Evolutionary conservation across 129 eudicot genomes (phyloP).

Genomic region (Chrysanthemum seticuspe): DNA sequence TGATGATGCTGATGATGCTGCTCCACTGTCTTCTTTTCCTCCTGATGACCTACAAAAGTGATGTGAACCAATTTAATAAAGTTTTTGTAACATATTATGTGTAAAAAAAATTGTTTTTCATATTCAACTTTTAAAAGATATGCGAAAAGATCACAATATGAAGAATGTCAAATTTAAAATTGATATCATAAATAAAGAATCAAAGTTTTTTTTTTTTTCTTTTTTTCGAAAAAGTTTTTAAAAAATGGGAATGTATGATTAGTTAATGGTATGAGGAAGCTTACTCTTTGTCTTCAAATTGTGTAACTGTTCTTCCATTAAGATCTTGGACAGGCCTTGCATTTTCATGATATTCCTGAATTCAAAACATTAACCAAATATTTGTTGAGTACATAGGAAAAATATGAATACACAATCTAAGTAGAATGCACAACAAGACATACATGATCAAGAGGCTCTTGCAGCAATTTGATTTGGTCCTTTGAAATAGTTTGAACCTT

Average conservation of each 20-base stretch:
- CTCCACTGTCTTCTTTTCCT: too few species aligned
- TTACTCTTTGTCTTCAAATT: conserved; percentile 21
- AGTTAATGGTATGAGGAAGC: not conserved
- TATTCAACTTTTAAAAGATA: too few species aligned
- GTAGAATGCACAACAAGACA: conserved; percentile 12
- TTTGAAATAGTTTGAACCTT: conserved; percentile 40
- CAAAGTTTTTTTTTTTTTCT: too few species aligned
- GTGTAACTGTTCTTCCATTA: conserved; percentile 36
- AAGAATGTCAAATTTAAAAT: too few species aligned
- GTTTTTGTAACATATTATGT: too few species aligned
- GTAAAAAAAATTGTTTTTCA: too few species aligned
- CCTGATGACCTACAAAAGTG: not conserved
- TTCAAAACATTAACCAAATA: not conserved
- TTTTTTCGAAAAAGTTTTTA: too few species aligned
- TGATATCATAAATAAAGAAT: too few species aligned
- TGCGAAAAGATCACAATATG: too few species aligned
- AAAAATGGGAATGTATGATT: too few species aligned
- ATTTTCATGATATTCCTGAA: conserved; percentile 49
- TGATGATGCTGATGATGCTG: too few species aligned
- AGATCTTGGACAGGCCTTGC: conserved; percentile 54
- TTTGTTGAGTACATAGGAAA: not conserved
- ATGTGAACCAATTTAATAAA: not conserved
- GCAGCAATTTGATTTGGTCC: conserved; percentile 46
- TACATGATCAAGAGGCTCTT: conserved; percentile 46
- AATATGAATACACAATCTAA: not conserved